Evolutionary conservation across 164 flowering plant genomes (phyloP).

Genomic region (Buxus sempervirens): DNA sequence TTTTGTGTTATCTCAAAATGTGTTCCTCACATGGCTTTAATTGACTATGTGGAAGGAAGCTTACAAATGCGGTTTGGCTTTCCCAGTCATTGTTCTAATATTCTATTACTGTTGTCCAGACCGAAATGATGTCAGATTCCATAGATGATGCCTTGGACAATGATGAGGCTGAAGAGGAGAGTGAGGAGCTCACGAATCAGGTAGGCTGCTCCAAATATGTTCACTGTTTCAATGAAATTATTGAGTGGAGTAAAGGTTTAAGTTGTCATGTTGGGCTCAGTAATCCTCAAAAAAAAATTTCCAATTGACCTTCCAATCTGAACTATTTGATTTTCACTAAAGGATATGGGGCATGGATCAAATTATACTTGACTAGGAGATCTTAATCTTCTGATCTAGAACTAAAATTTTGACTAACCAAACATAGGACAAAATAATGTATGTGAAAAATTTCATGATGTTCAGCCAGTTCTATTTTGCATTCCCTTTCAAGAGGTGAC

Average conservation of each 20-base stretch:
- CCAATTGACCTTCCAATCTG: neutral
- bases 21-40: neutral
- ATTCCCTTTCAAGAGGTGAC: neutral
- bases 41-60: neutral
- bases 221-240: neutral
- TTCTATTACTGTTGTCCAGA: slow-evolving; percentile 40
- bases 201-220: slow-evolving; percentile 26
- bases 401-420: neutral
- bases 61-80: slow-evolving; percentile 5
- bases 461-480: neutral
- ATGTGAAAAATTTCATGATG: neutral
- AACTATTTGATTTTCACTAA: neutral
- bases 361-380: neutral
- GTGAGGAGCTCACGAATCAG: slow-evolving; percentile 95
- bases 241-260: neutral
- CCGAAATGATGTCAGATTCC: slow-evolving; percentile 98
- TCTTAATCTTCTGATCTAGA: neutral
- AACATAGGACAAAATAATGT: neutral
- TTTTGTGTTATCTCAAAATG: slow-evolving; percentile 3
- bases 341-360: neutral
- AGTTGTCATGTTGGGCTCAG: neutral
- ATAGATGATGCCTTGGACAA: slow-evolving; percentile 88
- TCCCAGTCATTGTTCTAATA: slow-evolving; percentile 1
- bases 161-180: slow-evolving; percentile 96
- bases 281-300: neutral